A percentile compares a stretch with the other conserved stretches of the same genome.
Evolutionary conservation across 208 protist genomes (phyloP).

Genomic region (Leishmania aethiopica): DNA sequence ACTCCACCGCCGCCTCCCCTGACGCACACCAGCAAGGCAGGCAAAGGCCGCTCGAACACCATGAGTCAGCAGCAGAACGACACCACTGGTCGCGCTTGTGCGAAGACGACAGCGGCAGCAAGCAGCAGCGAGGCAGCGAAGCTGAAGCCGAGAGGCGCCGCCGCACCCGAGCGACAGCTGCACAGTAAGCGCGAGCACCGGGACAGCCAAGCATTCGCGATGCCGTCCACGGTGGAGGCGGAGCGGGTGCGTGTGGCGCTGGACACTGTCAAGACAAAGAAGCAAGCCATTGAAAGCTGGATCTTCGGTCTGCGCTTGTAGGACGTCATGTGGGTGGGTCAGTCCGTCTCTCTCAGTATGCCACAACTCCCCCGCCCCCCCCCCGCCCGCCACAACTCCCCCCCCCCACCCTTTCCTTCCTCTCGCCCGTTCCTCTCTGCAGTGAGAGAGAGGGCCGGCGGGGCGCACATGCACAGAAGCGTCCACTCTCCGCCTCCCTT

Average conservation of each 20-base stretch:
- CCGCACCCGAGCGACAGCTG: background rate
- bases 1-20: background rate
- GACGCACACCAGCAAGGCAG: background rate
- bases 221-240: slow-evolving; percentile 1
- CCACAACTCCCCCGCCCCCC: background rate
- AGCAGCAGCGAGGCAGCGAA: background rate
- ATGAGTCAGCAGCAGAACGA: background rate
- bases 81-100: background rate
- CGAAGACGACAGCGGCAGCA: background rate
- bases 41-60: background rate
- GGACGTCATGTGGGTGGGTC: background rate
- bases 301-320: background rate
- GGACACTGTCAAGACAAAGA: slow-evolving; percentile 28
- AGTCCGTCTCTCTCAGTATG: background rate
- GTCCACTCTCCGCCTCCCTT: background rate
- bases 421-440: background rate
- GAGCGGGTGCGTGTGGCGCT: slow-evolving; percentile 19
- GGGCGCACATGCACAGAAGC: background rate
- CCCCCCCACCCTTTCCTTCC: background rate
- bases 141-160: background rate
- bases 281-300: slow-evolving; percentile 36
- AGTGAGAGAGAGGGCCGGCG: background rate
- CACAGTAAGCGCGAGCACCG: background rate
- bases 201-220: background rate
- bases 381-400: no score